Evolutionary conservation across 306 rosid genomes (phyloP).

Genomic region (Cucumis cinereus): DNA sequence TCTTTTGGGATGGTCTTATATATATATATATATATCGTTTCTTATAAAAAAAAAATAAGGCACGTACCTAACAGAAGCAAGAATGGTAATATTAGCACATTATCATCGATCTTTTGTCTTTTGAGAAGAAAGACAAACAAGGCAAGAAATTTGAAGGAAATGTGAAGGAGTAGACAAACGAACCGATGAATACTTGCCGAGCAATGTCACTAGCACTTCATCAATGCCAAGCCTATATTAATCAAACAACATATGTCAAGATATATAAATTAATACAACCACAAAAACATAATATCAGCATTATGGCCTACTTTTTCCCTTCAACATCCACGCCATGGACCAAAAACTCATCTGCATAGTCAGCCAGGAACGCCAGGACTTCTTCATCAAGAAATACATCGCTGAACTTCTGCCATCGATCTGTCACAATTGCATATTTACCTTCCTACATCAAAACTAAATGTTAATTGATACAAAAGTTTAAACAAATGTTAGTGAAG

Average conservation of each 20-base stretch:
- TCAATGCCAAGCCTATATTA: constrained; percentile 72
- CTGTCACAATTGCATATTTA: constrained; percentile 82
- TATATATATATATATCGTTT: too few species aligned
- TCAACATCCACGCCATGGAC: constrained; percentile 98
- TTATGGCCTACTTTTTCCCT: constrained; percentile 67
- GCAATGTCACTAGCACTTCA: constrained; percentile 86
- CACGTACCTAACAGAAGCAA: too few species aligned
- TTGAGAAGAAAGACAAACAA: not conserved
- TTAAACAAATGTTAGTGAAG: not conserved
- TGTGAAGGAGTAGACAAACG: constrained; percentile 22
- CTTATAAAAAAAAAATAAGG: too few species aligned
- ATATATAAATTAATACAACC: not conserved
- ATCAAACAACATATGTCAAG: constrained; percentile 9
- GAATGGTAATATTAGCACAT: not conserved
- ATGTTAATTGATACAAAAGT: not conserved
- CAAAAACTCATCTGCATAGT: constrained; percentile 81
- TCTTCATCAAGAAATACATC: constrained; percentile 50
- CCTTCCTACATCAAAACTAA: constrained; percentile 39
- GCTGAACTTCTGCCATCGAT: constrained; percentile 95
- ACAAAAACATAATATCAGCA: not conserved
- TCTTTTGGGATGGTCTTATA: too few species aligned
- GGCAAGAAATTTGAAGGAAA: constrained; percentile 1
- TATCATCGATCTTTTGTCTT: not conserved
- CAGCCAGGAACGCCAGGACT: constrained; percentile 61
- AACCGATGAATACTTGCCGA: constrained; percentile 82